Conservation (phyloP, 2,329 filamentous ascomycete genomes). For the Zopfia rhizophila region DNA sequence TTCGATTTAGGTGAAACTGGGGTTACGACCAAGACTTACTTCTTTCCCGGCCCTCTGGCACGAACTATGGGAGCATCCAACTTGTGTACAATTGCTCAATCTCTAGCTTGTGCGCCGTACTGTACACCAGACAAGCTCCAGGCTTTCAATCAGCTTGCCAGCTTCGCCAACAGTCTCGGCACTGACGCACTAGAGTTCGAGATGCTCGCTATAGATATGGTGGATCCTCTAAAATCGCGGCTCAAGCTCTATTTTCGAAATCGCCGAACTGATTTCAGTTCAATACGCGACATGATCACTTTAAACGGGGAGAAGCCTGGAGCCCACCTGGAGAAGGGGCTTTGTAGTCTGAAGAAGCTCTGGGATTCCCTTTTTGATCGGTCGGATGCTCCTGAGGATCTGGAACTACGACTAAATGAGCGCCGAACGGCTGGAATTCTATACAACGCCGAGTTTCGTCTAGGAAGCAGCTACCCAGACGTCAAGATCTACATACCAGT, state of each 20-base stretch:
- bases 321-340: not conserved
- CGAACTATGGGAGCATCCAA: conserved; percentile 1
- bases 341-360: not conserved
- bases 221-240: not conserved
- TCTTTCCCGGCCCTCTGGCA: conserved; percentile 22
- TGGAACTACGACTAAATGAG: not conserved
- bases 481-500: conserved; percentile 3
- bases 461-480: not conserved
- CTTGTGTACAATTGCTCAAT: too few species aligned
- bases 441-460: not conserved
- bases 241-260: conserved; percentile 2
- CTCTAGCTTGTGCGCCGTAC: too few species aligned
- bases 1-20: conserved; percentile 4
- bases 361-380: not conserved
- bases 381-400: not conserved
- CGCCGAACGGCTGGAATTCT: not conserved
- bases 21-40: conserved; percentile 29
- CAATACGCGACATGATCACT: conserved; percentile 36
- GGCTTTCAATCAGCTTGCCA: conserved; percentile 7
- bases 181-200: conserved; percentile 1
- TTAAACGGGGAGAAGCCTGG: too few species aligned
- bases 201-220: conserved; percentile 2
- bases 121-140: conserved; percentile 1
- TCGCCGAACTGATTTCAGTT: conserved; percentile 26
- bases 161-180: conserved; percentile 12